Conservation (phyloP, 768 basidiomycete species). For the Boletus rex-veris region DNA sequence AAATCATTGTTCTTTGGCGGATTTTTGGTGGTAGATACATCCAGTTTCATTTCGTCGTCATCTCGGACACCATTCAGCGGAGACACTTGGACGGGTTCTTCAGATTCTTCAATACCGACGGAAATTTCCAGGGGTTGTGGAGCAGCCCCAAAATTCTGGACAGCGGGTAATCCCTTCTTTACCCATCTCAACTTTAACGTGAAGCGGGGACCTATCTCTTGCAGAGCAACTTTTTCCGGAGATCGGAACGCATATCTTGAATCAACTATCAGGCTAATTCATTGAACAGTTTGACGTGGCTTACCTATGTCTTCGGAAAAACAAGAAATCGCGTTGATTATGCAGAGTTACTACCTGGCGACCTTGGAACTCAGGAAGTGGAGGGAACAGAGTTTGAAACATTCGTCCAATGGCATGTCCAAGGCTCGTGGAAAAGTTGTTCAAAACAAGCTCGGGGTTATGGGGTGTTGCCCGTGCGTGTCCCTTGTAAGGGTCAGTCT, state of each 20-base stretch:
- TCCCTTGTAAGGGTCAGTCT: conserved; percentile 47
- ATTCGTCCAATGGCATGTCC: conserved; percentile 92
- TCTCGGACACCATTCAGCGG: conserved; percentile 12
- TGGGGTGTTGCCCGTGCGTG: conserved; percentile 93
- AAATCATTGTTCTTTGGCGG: conserved; percentile 74
- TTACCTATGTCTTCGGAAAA: conserved; percentile 93
- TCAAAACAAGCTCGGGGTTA: conserved; percentile 91
- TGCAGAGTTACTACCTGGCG: conserved; percentile 96
- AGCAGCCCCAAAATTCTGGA: conserved; percentile 64
- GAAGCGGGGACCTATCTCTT: conserved; percentile 97
- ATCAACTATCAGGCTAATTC: conserved; percentile 5
- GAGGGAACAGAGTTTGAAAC: conserved; percentile 96
- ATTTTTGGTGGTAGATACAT: conserved; percentile 20
- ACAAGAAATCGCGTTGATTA: conserved; percentile 96
- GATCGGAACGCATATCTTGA: conserved; percentile 88
- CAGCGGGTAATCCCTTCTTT: conserved; percentile 83
- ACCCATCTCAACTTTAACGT: conserved; percentile 91
- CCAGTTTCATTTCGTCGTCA: conserved; percentile 16
- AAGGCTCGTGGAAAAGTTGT: conserved; percentile 89
- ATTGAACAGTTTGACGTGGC: conserved; percentile 18
- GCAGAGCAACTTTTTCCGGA: conserved; percentile 84
- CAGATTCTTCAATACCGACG: conserved; percentile 34
- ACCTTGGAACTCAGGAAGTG: conserved; percentile 91
- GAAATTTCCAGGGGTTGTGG: conserved; percentile 56
- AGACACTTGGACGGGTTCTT: conserved; percentile 14